Conservation (phyloP, 208 protist genomes). For the Leishmania guyanensis region DNA sequence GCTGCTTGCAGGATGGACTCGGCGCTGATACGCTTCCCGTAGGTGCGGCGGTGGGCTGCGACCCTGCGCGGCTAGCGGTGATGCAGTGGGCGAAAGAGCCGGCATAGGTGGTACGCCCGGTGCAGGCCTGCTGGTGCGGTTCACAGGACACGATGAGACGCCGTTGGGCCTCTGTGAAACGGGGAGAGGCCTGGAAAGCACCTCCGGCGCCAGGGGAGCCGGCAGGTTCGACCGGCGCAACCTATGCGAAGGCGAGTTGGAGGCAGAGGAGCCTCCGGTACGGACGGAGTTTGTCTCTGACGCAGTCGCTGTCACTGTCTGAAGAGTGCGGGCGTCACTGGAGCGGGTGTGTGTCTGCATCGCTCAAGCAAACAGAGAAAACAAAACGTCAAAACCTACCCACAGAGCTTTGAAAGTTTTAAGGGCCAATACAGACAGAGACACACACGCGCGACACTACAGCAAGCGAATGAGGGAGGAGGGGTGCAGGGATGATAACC, state of each 20-base stretch:
- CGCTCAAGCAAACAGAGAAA: not conserved
- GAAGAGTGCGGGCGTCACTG: slow-evolving; percentile 1
- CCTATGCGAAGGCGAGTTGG: slow-evolving; percentile 2
- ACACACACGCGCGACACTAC: not conserved
- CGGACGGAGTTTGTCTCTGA: slow-evolving; percentile 1
- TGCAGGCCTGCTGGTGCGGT: not conserved
- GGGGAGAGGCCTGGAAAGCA: slow-evolving; percentile 6
- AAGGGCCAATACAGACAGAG: not conserved
- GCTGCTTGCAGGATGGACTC: not conserved
- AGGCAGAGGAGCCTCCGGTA: slow-evolving; percentile 5
- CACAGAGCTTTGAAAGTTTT: not conserved
- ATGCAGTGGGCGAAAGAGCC: slow-evolving; percentile 5
- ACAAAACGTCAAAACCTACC: not conserved
- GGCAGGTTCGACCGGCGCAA: slow-evolving; percentile 12
- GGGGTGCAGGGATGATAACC: not conserved
- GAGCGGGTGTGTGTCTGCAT: slow-evolving; percentile 27
- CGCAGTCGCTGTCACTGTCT: not conserved
- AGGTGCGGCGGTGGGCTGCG: slow-evolving; percentile 14
- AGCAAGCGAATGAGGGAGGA: not conserved
- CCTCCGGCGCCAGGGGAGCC: slow-evolving; percentile 10
- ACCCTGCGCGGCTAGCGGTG: slow-evolving; percentile 4
- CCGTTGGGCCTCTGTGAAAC: slow-evolving; percentile 4
- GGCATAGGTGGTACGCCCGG: slow-evolving; percentile 19
- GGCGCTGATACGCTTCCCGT: not conserved
- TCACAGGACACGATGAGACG: slow-evolving; percentile 13